A percentile compares a stretch with the other conserved stretches of the same genome.
Conservation (phyloP, 306 rosid species). For the Quercus alba region DNA sequence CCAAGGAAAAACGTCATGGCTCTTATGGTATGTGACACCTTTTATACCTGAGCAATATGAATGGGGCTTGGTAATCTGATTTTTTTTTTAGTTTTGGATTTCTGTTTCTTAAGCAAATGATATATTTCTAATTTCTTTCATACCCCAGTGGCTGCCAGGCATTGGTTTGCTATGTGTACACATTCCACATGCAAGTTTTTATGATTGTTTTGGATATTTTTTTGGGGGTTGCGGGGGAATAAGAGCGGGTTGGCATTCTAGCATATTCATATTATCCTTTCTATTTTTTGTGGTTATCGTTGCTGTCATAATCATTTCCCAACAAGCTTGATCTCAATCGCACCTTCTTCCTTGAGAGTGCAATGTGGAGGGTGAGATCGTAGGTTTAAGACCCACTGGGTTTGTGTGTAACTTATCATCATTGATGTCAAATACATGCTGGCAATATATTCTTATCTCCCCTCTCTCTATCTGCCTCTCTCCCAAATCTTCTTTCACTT, state of each 20-base stretch:
- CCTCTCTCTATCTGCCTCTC: not conserved
- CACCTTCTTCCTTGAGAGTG: too few species aligned
- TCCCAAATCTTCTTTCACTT: not conserved
- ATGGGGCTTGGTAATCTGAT: not conserved
- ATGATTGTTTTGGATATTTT: not conserved
- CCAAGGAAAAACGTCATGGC: conserved; percentile 76
- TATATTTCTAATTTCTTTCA: not conserved
- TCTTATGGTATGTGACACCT: conserved; percentile 66
- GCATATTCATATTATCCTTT: too few species aligned
- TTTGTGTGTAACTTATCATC: too few species aligned
- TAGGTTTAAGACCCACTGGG: too few species aligned
- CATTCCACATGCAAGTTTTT: not conserved
- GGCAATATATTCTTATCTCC: too few species aligned
- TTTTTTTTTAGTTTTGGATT: not conserved
- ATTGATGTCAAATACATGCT: too few species aligned
- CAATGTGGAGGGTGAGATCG: too few species aligned
- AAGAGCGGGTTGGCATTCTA: too few species aligned
- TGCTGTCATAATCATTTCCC: too few species aligned
- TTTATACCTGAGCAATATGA: conserved; percentile 2
- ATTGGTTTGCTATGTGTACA: not conserved
- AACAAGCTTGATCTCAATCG: too few species aligned
- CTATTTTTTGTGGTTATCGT: too few species aligned
- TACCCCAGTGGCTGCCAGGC: not conserved
- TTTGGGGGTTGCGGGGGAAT: too few species aligned
- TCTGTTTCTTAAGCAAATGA: conserved; percentile 1